phyloP scores from a whole-genome alignment of 2,329 filamentous ascomycete genomes.

The Penicillium sp. region DNA sequence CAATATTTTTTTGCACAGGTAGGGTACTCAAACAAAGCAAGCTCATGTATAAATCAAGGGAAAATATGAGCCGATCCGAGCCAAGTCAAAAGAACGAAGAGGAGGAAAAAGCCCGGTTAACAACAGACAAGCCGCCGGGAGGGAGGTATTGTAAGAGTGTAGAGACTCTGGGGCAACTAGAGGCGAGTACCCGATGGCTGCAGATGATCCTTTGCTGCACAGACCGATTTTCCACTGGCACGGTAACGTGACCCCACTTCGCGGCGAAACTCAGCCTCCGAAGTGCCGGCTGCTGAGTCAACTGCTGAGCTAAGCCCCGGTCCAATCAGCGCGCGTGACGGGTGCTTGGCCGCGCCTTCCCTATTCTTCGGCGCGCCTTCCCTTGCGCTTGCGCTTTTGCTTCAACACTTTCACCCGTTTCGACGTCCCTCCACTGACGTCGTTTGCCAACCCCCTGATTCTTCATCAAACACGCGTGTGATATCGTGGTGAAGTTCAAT shows the following conservation, averaged over 20 bases:
- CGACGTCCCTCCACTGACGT: constrained; percentile 23
- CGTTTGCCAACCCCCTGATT: background rate
- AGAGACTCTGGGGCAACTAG: constrained; percentile 14
- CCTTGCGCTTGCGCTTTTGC: background rate
- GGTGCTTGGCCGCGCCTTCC: constrained; percentile 6
- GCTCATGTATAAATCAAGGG: background rate
- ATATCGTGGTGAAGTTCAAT: background rate
- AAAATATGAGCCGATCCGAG: background rate
- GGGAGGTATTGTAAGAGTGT: background rate
- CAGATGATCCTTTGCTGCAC: constrained; percentile 32
- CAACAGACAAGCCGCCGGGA: background rate
- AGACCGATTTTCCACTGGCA: constrained; percentile 35
- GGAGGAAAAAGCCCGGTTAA: background rate
- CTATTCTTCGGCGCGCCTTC: constrained; percentile 3
- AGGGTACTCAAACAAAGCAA: background rate
- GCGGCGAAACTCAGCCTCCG: constrained; percentile 36
- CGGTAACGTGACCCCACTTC: constrained; percentile 44
- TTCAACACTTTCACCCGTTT: background rate
- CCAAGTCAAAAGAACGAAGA: background rate
- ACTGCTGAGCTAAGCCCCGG: background rate
- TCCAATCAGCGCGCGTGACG: constrained; percentile 44
- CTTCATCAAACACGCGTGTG: background rate
- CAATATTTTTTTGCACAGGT: constrained; percentile 1
- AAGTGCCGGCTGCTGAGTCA: background rate
- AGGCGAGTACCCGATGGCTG: constrained; percentile 20